Base-by-base conservation (phyloP, 441 rosid species). In the Syzygium syzygioides region DNA sequence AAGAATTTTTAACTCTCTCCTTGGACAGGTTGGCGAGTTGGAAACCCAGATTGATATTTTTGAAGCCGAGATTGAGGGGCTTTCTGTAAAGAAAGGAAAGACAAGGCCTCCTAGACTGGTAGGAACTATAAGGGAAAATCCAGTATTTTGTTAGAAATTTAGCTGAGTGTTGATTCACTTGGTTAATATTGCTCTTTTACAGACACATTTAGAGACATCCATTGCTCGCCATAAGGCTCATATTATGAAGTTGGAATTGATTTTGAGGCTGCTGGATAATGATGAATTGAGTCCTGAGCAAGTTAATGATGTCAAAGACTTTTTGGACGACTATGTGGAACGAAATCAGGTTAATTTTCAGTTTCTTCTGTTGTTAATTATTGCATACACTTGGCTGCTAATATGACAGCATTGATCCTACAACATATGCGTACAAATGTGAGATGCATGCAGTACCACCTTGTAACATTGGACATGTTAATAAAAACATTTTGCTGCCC, bases 271-370 rank as follows among this genome's bases (percentile, higher is more conserved):
- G 76, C 91, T 98, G 91, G 99, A 98, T 92, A 97, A 96, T 93
- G 98, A 98, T 93, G 99, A 97, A 91, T 92, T 97, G 93, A 97
- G 98, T 93, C 98, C 99, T 54, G 99, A 98, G 95, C 97, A 96
- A 92, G 99, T 98, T 87, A 97, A 96, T 91, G 99, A 98, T 88
- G 96, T 94, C 91, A 96, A 94, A 93, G 99, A 98, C 91, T 95
- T 96, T 91, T 91, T 98, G 93, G 99, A 98, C 6, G 99, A 97
- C 89, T 98, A 96, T 93, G 99, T 96, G 89, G 99, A 97, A 89
- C 99, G 99, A 34, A 98, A 97, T 94, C 99, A 98, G 99, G 99
- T 98, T 88, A 88, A 76, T 87, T 76, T 90, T 86, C 54, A 79
- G 30, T 79, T 45, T 41, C 84, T 79, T 79, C 53, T 45, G 30